A percentile compares a stretch with the other conserved stretches of the same genome.
These are phyloP conservation scores for Tetrahymena thermophila DNA, from an alignment of 73 alveolate species.

Conservation along the genomic window DNA sequence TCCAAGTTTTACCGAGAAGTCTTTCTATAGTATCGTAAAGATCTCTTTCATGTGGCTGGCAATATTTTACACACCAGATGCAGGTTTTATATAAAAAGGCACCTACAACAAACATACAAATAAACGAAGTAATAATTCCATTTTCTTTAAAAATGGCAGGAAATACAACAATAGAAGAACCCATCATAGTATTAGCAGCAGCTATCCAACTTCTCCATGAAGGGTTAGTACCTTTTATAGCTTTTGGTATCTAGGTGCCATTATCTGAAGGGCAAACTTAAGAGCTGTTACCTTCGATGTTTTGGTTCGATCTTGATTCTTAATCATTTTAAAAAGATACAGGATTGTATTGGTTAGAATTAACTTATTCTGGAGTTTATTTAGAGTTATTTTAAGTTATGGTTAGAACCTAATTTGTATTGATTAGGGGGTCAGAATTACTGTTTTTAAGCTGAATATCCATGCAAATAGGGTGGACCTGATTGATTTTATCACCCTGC, in stretches of 20 bases:
- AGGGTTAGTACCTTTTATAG: not conserved
- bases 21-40: not conserved
- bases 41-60: not conserved
- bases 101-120: not conserved
- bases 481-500: not conserved
- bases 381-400: not conserved
- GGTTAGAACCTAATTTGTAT: not conserved
- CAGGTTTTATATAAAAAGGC: not conserved
- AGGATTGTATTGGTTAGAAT: not conserved
- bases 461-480: not conserved
- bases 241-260: not conserved
- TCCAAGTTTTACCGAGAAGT: not conserved
- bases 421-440: not conserved
- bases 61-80: not conserved
- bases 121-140: not conserved
- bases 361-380: not conserved
- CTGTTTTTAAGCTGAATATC: not conserved
- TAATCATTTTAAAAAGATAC: not conserved
- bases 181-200: not conserved
- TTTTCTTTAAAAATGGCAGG: not conserved
- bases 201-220: not conserved
- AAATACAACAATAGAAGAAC: not conserved
- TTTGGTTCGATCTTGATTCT: not conserved
- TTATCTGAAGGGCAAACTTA: not conserved
- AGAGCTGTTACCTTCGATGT: not conserved